Evolutionary conservation across 2,329 filamentous ascomycete genomes (phyloP), one percentile per base, ranked within the genome.

Genomic region (Fusarium anguioides): DNA sequence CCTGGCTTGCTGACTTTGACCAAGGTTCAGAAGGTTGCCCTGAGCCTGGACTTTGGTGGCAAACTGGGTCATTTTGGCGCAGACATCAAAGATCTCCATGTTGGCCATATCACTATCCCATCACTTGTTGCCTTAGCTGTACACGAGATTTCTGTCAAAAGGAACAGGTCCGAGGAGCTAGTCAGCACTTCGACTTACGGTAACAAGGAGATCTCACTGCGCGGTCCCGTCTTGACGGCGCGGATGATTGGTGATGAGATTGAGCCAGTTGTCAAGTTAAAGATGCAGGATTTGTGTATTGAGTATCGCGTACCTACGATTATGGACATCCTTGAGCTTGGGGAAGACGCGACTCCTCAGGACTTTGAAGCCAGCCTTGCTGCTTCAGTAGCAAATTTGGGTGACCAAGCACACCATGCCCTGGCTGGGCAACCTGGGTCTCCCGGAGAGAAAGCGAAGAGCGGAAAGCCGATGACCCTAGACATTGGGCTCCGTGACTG

Each of bases 241-340:
- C 87, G 96, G 47, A 91, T 97, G 80, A 92, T 99, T 68, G 93
- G 93, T 1, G 94, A 98, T 75, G 95, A 98, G 75, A 92, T 96
- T 80, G 95, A 98, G 66, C 95, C 96, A 0, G 89, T 93, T 8
- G 83, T 97, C 68, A 97, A 96, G 76, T 77, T 97, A 58, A 96
- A 97, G 75, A 80, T 98, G 39, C 92, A 91, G 77, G 94, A 97
- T 63, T 71, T 97, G 6, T 90, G 89, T 60, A 78, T 93, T n/a
- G 96, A 99, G 75, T 99, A 99, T 76, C 90, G 91, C 17, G 91
- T 98, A 6, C 87, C 92, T 1, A 93, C 92, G 0, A 78, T 97
- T 1, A 90, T 97, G 83, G 92, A 93, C 50, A 78, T 97, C 7
- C 84, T 97, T 8, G 90, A 88, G 0, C 83, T 96, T 4, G 83